Evolutionary conservation across 2,329 filamentous ascomycete species (phyloP), one percentile per base, ranked within the genome.

Genomic region (Cladosporium sphaerospermum): DNA sequence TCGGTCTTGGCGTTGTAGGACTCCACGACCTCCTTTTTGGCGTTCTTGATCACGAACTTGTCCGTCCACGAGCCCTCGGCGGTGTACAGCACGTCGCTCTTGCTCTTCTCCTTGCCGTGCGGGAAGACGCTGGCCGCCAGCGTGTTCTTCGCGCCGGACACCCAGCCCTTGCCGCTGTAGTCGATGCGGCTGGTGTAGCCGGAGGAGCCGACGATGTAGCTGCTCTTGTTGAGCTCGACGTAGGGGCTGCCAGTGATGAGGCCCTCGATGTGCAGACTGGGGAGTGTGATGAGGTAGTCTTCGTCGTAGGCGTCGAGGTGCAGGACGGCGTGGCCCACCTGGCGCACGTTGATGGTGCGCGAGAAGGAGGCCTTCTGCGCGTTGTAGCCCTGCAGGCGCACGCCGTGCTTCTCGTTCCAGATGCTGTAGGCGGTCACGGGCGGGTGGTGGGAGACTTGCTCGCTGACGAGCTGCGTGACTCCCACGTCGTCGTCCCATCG

Each of bases 371-470:
- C 91, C 71, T 96, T 97, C 68, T 97, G 93, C 13, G 88, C 92
- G 66, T 97, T 96, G 75, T 96, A 96, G 50, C 92, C 92, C 74
- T 83, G 77, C 18, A 85, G 69, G 62, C 79, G 71, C 46, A 97
- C 83, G 55, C 90, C 89, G 57, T 93, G 83, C 66, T 89, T 82
- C 58, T 86, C 75, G 72, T 99, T 97, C 72, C 83, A 85, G 69
- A 97, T 95, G 67, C 83, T 86, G 75, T 97, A 99, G 41, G 92
- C 93, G 1, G 92, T 99, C 34, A 90, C 89, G 2, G 93, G 92
- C 49, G 92, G 92, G 68, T 99, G 93, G 70, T 97, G 92, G 81
- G 85, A 88, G 68, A 97, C 93, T 78, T 97, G 92, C 75, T 97
- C 92, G 66, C 89, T 95, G 63, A 96, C 80, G 60, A 99, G 79